These are phyloP conservation scores for Lenwebbia sp. DNA, from an alignment of 345 rosid genomes.

Conservation along the genomic window DNA sequence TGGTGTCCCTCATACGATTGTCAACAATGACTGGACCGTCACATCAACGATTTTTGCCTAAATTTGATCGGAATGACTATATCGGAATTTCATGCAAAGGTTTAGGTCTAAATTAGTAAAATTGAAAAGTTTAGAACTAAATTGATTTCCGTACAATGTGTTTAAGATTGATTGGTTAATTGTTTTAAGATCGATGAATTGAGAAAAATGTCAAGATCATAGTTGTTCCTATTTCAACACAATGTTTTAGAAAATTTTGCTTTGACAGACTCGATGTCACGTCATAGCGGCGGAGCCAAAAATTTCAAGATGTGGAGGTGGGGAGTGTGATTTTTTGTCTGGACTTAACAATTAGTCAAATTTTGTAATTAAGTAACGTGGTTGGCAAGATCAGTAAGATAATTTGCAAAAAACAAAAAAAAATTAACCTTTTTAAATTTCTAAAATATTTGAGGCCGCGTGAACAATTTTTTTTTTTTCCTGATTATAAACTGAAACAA, in stretches of 20 bases:
- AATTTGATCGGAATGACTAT: no score
- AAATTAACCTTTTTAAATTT: no score
- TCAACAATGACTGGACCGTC: neutral
- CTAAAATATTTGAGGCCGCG: no score
- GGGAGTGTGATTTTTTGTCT: no score
- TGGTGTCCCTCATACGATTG: neutral
- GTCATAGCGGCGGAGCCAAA: neutral
- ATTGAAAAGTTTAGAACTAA: neutral
- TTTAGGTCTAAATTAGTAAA: neutral
- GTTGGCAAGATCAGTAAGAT: no score
- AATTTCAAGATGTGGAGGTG: no score
- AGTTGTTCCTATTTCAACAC: neutral
- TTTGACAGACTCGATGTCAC: no score
- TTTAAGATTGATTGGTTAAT: neutral
- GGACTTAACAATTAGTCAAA: no score
- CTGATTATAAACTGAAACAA: neutral
- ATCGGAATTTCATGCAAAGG: neutral
- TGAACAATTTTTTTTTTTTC: no score
- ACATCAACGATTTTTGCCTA: neutral
- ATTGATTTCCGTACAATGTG: neutral
- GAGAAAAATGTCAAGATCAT: neutral
- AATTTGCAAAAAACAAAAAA: no score
- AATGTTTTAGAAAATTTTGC: no score
- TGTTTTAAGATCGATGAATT: neutral
- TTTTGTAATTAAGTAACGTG: no score